Conservation (phyloP, 139 green algal genomes). For the Tetraselmis striata region DNA sequence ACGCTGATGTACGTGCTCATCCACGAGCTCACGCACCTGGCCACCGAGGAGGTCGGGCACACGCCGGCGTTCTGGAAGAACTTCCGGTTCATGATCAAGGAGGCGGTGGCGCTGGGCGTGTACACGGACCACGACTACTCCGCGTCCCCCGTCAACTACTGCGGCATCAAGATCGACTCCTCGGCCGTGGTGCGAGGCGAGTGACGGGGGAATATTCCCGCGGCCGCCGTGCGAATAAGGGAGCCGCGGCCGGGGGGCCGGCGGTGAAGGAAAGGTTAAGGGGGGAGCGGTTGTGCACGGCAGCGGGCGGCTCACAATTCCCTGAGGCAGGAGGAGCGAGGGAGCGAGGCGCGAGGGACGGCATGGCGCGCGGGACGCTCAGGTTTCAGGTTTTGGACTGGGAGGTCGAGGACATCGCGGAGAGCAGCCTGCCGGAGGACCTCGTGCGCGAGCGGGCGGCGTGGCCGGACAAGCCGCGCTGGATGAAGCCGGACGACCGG, state of each 20-base stretch:
- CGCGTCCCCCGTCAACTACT: neutral
- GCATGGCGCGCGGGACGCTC: neutral
- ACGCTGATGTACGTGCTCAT: constrained; percentile 19
- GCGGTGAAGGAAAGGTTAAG: too few relatives aligned
- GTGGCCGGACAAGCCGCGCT: neutral
- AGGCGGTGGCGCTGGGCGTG: constrained; percentile 13
- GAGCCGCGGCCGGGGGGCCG: too few relatives aligned
- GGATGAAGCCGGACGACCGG: neutral
- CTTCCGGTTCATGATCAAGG: constrained; percentile 3
- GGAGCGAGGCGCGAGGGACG: too few relatives aligned
- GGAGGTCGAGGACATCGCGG: neutral
- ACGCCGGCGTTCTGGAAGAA: constrained; percentile 19
- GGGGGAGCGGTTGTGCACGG: too few relatives aligned
- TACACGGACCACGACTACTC: constrained; percentile 15
- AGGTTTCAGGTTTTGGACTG: neutral
- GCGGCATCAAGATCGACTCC: constrained; percentile 20
- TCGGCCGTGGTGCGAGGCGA: neutral
- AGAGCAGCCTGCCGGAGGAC: neutral
- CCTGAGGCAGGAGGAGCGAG: too few relatives aligned
- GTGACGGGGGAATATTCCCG: too few relatives aligned
- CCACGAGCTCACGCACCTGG: constrained; percentile 25
- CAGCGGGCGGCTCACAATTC: too few relatives aligned
- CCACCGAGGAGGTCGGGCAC: constrained; percentile 15
- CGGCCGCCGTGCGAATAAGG: too few relatives aligned
- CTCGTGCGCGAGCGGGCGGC: too few relatives aligned